Conservation (phyloP, 441 rosid genomes). For the Viola pubescens region DNA sequence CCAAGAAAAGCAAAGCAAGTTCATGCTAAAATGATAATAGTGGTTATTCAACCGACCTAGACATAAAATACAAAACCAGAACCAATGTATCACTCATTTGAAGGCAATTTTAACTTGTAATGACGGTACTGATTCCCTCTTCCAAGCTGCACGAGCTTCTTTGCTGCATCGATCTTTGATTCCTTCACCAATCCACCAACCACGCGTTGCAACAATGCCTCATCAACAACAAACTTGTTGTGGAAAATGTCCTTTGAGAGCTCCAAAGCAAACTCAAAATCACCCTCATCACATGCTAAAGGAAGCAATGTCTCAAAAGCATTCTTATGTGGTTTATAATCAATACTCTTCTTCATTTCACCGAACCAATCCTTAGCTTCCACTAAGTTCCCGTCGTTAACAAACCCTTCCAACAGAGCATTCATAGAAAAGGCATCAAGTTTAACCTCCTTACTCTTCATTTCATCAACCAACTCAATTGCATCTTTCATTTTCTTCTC, state of each 20-base stretch:
- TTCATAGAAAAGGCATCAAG: constrained; percentile 38
- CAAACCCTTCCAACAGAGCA: constrained; percentile 42
- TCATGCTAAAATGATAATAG: too few relatives aligned
- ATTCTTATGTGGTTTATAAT: constrained; percentile 22
- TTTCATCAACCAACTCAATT: constrained; percentile 29
- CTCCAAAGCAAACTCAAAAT: constrained; percentile 39
- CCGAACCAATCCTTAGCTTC: constrained; percentile 47
- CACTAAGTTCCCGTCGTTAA: constrained; percentile 31
- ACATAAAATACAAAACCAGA: too few relatives aligned
- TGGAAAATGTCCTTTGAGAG: constrained; percentile 39
- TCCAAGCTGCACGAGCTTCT: constrained; percentile 39
- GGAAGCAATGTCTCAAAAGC: constrained; percentile 34
- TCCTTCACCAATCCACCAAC: constrained; percentile 44
- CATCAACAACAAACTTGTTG: constrained; percentile 23
- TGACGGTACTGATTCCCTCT: constrained; percentile 24
- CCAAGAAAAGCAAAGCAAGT: too few relatives aligned
- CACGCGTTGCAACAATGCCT: constrained; percentile 38
- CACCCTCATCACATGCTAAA: constrained; percentile 40
- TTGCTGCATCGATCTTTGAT: constrained; percentile 39
- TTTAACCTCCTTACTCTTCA: constrained; percentile 29
- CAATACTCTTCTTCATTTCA: constrained; percentile 31
- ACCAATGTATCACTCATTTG: not conserved
- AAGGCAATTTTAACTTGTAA: constrained; percentile 23
- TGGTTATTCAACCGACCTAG: too few relatives aligned
- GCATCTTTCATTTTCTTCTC: constrained; percentile 40